phyloP scores from a whole-genome alignment of 345 rosid species.

The Toxicodendron radicans region DNA sequence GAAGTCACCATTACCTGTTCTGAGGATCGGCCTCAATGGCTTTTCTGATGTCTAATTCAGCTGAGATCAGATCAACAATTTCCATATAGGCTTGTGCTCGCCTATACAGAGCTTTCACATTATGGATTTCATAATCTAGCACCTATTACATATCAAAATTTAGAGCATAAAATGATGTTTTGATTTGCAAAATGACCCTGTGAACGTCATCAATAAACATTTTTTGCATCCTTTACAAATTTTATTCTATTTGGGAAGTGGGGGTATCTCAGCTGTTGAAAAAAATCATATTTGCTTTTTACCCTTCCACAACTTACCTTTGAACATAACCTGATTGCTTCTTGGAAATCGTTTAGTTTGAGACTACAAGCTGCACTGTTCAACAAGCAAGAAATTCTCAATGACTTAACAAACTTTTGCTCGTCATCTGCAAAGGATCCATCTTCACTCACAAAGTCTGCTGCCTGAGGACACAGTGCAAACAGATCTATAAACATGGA shows the following conservation, averaged over 20 bases:
- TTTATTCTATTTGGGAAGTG: too few species aligned
- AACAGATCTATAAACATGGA: constrained; percentile 5
- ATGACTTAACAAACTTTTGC: constrained; percentile 37
- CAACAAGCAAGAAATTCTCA: constrained; percentile 58
- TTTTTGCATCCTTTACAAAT: background rate
- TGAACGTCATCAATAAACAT: background rate
- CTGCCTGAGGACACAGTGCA: constrained; percentile 37
- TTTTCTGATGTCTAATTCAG: constrained; percentile 55
- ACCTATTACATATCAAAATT: constrained; percentile 36
- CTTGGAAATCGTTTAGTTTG: constrained; percentile 46
- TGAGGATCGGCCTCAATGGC: constrained; percentile 54
- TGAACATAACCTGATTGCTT: constrained; percentile 49
- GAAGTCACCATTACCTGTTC: constrained; percentile 39
- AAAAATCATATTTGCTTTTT: background rate
- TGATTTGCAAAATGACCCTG: background rate
- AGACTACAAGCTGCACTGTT: constrained; percentile 66
- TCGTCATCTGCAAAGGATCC: constrained; percentile 44
- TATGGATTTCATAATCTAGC: constrained; percentile 46
- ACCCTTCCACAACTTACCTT: constrained; percentile 32
- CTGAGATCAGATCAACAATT: constrained; percentile 44
- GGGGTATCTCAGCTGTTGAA: background rate
- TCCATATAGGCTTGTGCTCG: constrained; percentile 60
- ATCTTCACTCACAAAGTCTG: constrained; percentile 47
- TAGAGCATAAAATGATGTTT: constrained; percentile 9
- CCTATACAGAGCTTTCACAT: constrained; percentile 60